Evolutionary conservation across 2,329 filamentous ascomycete species (phyloP).

Genomic region (Endoconidiophora laricicola): DNA sequence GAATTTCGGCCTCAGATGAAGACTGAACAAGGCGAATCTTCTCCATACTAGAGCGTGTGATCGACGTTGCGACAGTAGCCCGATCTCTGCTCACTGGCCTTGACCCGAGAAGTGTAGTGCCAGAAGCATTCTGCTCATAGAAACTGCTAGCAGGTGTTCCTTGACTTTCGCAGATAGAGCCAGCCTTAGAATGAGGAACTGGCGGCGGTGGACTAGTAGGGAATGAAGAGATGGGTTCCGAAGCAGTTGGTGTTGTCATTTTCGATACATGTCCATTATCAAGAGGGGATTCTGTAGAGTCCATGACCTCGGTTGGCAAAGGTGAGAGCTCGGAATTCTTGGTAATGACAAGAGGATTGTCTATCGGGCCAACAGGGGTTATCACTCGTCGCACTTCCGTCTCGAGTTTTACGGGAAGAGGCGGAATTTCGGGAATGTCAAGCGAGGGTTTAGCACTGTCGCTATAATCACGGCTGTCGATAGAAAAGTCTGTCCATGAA

Average conservation of each 20-base stretch:
- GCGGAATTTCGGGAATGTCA: constrained; percentile 12
- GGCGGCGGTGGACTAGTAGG: constrained; percentile 36
- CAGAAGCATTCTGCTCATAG: constrained; percentile 19
- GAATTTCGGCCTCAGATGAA: constrained; percentile 8
- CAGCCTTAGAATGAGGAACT: constrained; percentile 23
- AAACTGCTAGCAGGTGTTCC: constrained; percentile 12
- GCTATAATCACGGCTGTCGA: constrained; percentile 31
- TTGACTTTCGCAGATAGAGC: constrained; percentile 7
- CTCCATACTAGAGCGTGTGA: constrained; percentile 8
- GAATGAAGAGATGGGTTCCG: constrained; percentile 16
- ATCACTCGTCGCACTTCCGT: no score
- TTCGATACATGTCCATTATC: not conserved
- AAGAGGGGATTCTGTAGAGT: not conserved
- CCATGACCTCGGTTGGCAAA: constrained; percentile 4
- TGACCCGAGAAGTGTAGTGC: constrained; percentile 27
- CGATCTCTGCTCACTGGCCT: constrained; percentile 28
- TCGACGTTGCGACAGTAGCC: constrained; percentile 11
- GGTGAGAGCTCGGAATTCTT: constrained; percentile 9
- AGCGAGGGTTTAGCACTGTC: constrained; percentile 6
- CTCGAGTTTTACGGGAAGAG: constrained; percentile 9
- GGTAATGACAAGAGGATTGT: constrained; percentile 3
- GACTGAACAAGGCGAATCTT: constrained; percentile 7
- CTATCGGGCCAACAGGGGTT: no score
- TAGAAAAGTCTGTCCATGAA: constrained; percentile 43
- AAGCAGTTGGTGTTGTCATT: not conserved